Base-by-base conservation (phyloP, 441 rosid genomes). In the Sinapis alba region DNA sequence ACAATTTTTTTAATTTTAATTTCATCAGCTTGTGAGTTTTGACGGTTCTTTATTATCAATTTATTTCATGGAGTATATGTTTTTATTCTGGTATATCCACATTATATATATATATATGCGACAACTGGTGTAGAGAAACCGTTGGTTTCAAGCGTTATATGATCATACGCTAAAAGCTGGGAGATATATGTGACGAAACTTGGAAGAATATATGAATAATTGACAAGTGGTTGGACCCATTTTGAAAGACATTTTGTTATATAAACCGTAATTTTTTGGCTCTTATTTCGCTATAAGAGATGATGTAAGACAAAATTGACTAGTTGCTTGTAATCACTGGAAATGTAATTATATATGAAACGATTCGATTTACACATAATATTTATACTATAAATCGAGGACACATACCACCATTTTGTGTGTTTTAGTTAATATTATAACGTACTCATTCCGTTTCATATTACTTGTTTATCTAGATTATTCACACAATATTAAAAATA, bases 141-240 rank as follows among this genome's bases (percentile, higher is more conserved):
- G 54, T 71, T 77, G 36, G 72, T 58, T 47, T 23, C 26, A 71
- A 70, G 21, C 34, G 43, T 70, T 76, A 64, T 57, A 58, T 64
- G 61, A 64, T 30, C 71, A 43, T 63, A 19, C 54, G 43, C 67
- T 56, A 70, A 76, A 70, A 63, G 15, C 18, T 69, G 36, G 71
- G 65, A 69, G 19, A 38, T 28, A 69, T 75, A 41, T 68, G 56
- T 47, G 68, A 66, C 67, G 6, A 12, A 61, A n/a, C 11, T 74
- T 68, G 45, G 74, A 68, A 36, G 69, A 53, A 53, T 61, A 51
- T 54, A 10, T 65, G 62, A 28, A 71, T 64, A 57, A 58, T 58
- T 71, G 80, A 77, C 72, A 77, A 77, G 67, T 65, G 67, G 36
- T 57, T 64, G 67, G 76, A 45, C 68, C 34, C 45, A 45, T 57